phyloP scores from a whole-genome alignment of 345 rosid species.

The Populus ilicifolia region DNA sequence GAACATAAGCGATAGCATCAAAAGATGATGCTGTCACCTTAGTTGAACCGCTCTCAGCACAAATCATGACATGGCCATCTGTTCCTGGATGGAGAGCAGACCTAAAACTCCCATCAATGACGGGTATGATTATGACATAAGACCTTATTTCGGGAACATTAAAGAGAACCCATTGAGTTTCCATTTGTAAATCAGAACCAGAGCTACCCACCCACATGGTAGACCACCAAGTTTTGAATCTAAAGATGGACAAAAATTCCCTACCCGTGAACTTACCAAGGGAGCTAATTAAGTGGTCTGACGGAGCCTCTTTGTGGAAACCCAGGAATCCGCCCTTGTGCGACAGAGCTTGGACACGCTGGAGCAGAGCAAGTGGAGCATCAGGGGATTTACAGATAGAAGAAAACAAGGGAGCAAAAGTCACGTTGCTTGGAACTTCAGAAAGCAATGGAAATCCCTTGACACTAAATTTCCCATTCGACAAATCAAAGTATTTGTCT shows the following conservation, averaged over 20 bases:
- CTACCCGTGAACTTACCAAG: slow-evolving; percentile 55
- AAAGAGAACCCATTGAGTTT: slow-evolving; percentile 73
- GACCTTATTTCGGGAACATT: slow-evolving; percentile 58
- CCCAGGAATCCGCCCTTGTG: slow-evolving; percentile 70
- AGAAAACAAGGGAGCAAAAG: slow-evolving; percentile 46
- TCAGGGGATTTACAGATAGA: slow-evolving; percentile 38
- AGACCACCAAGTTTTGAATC: slow-evolving; percentile 94
- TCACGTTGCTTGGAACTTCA: slow-evolving; percentile 61
- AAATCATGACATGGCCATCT: slow-evolving; percentile 49
- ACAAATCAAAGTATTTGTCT: slow-evolving; percentile 35
- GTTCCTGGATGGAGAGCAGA: slow-evolving; percentile 62
- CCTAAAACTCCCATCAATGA: slow-evolving; percentile 64
- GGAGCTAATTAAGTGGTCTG: slow-evolving; percentile 47
- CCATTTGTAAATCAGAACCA: slow-evolving; percentile 76
- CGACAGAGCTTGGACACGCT: slow-evolving; percentile 44
- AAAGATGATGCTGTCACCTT: slow-evolving; percentile 48
- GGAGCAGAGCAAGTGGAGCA: slow-evolving; percentile 50
- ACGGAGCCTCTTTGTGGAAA: slow-evolving; percentile 40
- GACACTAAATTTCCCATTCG: slow-evolving; percentile 41
- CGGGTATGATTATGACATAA: slow-evolving; percentile 57
- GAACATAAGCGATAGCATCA: slow-evolving; percentile 64
- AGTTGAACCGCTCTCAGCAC: slow-evolving; percentile 70
- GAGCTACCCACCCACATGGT: slow-evolving; percentile 74
- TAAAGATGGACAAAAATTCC: slow-evolving; percentile 58
- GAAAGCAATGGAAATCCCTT: slow-evolving; percentile 49